Percentiles rank a stretch among this genome's conserved stretches.
Evolutionary conservation across 805 yeast species (phyloP).

Genomic region (Lachancea sp.): DNA sequence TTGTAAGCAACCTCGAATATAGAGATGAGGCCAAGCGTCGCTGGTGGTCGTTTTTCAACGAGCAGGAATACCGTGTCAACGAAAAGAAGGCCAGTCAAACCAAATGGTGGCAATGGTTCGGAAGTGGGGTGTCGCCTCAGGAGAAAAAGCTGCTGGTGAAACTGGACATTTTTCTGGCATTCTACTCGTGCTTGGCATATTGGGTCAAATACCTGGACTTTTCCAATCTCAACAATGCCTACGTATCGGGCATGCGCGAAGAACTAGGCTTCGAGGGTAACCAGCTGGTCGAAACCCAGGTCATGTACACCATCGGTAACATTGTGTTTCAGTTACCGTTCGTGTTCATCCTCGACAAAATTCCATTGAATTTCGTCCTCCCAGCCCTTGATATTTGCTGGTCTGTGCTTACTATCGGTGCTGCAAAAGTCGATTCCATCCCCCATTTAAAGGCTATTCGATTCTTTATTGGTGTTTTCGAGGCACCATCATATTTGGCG

Average conservation of each 20-base stretch:
- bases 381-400: constrained; percentile 52
- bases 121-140: constrained; percentile 41
- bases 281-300: constrained; percentile 55
- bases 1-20: constrained; percentile 30
- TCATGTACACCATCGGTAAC: constrained; percentile 52
- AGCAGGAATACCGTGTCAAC: constrained; percentile 51
- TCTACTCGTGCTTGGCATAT: constrained; percentile 52
- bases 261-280: constrained; percentile 52
- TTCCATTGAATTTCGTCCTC: constrained; percentile 43
- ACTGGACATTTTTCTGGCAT: constrained; percentile 45
- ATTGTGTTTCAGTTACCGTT: constrained; percentile 59
- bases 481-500: constrained; percentile 55
- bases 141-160: constrained; percentile 41
- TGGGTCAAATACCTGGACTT: constrained; percentile 63
- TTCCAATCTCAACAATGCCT: constrained; percentile 57
- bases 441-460: constrained; percentile 50
- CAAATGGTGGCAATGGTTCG: constrained; percentile 53
- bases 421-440: constrained; percentile 41
- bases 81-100: constrained; percentile 24
- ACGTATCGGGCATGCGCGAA: constrained; percentile 56
- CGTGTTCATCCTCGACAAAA: constrained; percentile 47
- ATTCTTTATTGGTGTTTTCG: constrained; percentile 59
- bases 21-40: constrained; percentile 48
- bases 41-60: constrained; percentile 55
- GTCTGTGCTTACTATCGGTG: constrained; percentile 54